These are phyloP conservation scores for Fusarium coffeatum DNA, from an alignment of 2,329 filamentous ascomycete species.

Conservation along the genomic window DNA sequence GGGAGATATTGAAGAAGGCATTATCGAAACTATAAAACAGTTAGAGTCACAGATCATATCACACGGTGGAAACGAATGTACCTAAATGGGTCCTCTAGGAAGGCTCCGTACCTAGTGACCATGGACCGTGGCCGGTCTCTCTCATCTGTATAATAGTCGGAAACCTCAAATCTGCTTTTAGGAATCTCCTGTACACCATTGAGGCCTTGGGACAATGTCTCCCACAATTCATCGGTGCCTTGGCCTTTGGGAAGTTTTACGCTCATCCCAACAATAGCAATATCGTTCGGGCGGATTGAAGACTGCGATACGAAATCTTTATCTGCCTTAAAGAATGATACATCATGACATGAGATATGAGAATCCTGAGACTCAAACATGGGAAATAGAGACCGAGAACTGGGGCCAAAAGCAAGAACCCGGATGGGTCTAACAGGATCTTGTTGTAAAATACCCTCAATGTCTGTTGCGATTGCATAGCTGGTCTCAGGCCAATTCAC, in stretches of 20 bases:
- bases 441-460: no score
- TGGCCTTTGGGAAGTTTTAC: background rate
- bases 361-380: no score
- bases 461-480: no score
- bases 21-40: background rate
- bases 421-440: no score
- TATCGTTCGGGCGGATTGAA: background rate
- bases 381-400: no score
- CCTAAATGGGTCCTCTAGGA: slow-evolving; percentile 1
- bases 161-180: background rate
- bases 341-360: no score
- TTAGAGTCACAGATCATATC: no score
- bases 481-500: no score
- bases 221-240: background rate
- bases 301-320: no score
- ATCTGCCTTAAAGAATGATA: no score
- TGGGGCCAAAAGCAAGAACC: no score
- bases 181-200: slow-evolving; percentile 3
- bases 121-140: background rate
- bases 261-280: slow-evolving; percentile 7
- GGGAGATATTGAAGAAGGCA: slow-evolving; percentile 8
- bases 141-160: background rate
- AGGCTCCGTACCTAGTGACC: background rate
- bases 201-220: background rate
- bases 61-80: background rate